Percentiles rank a stretch among this genome's conserved stretches.
Evolutionary conservation across 495 filamentous ascomycete species (phyloP).

Genomic region (Terfezia boudieri): DNA sequence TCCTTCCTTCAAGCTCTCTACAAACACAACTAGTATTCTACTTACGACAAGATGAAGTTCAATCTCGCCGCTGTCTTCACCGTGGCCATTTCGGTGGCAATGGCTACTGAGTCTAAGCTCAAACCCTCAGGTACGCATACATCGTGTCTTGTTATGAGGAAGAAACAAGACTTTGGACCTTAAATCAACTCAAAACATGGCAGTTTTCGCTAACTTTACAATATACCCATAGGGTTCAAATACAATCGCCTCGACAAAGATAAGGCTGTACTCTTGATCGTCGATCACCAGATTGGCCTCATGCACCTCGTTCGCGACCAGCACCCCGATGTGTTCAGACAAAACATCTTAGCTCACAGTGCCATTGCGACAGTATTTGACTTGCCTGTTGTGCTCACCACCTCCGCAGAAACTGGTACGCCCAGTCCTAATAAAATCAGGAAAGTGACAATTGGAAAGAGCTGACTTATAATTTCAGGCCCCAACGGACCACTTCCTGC

Average conservation of each 20-base stretch:
- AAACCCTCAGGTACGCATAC: no score
- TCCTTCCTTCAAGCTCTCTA: no score
- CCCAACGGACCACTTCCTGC: constrained; percentile 50
- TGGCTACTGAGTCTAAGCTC: no score
- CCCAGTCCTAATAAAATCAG: constrained; percentile 8
- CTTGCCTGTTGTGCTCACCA: constrained; percentile 47
- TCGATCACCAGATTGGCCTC: constrained; percentile 54
- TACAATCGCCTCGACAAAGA: constrained; percentile 31
- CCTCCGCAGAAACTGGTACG: constrained; percentile 32
- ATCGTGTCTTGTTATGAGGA: no score
- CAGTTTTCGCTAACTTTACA: not conserved
- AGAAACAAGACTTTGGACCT: no score
- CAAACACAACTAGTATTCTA: no score
- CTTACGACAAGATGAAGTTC: no score
- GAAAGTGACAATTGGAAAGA: not conserved
- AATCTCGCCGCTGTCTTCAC: no score
- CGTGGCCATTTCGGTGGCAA: no score
- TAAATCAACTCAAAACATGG: no score
- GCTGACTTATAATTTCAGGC: constrained; percentile 16
- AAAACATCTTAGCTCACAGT: constrained; percentile 48
- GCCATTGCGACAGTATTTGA: constrained; percentile 42
- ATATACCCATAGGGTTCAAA: constrained; percentile 12
- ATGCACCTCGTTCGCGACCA: constrained; percentile 42
- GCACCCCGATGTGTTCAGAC: constrained; percentile 35
- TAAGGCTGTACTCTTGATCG: constrained; percentile 39